Percentiles rank a stretch among this genome's conserved stretches.
These are phyloP conservation scores for Lachnellula occidentalis DNA, from an alignment of 2,329 filamentous ascomycete species.

Conservation along the genomic window DNA sequence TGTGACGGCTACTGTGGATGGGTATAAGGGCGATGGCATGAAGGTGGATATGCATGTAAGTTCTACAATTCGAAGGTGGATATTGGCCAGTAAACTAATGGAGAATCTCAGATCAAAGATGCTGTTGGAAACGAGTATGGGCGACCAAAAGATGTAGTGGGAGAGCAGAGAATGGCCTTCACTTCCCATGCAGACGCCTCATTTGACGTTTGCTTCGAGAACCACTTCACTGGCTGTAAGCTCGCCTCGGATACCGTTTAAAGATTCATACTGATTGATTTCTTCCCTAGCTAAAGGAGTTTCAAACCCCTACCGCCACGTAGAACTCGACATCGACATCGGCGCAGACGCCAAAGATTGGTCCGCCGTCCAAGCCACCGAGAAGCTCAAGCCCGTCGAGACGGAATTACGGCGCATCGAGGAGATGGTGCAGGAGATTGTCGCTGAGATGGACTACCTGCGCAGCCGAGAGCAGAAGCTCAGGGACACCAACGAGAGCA, in stretches of 20 bases:
- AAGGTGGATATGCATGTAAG: conserved; percentile 87
- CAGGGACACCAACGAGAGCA: conserved; percentile 98
- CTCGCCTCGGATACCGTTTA: conserved; percentile 18
- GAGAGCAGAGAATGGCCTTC: conserved; percentile 80
- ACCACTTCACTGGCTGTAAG: conserved; percentile 67
- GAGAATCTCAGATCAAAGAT: conserved; percentile 71
- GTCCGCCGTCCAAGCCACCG: conserved; percentile 89
- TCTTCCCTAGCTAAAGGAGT: conserved; percentile 15
- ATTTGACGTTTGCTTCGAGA: conserved; percentile 97
- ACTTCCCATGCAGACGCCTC: conserved; percentile 86
- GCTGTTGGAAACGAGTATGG: conserved; percentile 95
- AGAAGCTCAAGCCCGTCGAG: conserved; percentile 97
- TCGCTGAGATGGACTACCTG: conserved; percentile 94
- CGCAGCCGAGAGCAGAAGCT: conserved; percentile 86
- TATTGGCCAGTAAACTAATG: conserved; percentile 5
- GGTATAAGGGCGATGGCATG: conserved; percentile 87
- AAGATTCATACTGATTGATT: conserved; percentile 2
- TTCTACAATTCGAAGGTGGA: conserved; percentile 19
- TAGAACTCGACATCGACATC: conserved; percentile 41
- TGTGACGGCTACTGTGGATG: conserved; percentile 83
- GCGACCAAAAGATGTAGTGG: conserved; percentile 81
- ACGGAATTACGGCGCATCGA: conserved; percentile 89
- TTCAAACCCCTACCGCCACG: conserved; percentile 52
- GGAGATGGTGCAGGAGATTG: conserved; percentile 83
- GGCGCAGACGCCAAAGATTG: conserved; percentile 75